Conservation (phyloP, 768 basidiomycete genomes). For the Trametes elegans region DNA sequence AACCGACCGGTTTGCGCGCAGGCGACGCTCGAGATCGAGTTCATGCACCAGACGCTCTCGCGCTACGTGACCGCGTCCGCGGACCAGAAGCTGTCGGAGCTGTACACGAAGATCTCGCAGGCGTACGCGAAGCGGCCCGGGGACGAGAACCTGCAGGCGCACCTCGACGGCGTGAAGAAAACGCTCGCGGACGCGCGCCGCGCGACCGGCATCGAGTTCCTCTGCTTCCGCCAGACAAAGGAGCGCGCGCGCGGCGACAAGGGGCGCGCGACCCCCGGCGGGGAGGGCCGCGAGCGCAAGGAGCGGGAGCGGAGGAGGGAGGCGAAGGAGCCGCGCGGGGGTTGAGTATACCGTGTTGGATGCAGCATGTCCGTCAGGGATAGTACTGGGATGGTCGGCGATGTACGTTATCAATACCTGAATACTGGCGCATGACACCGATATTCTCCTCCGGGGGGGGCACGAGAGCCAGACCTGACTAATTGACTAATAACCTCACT, state of each 20-base stretch:
- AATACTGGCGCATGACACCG: too few species aligned
- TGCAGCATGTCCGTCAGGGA: too few species aligned
- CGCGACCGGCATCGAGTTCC: slow-evolving; percentile 90
- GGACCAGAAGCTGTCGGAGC: slow-evolving; percentile 80
- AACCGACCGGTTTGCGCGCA: slow-evolving; percentile 32
- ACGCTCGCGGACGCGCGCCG: slow-evolving; percentile 84
- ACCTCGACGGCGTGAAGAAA: slow-evolving; percentile 90
- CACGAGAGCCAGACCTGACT: too few species aligned
- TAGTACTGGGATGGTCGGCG: too few species aligned
- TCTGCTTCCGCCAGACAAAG: slow-evolving; percentile 86
- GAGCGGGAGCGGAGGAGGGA: slow-evolving; percentile 2
- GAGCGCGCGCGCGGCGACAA: slow-evolving; percentile 30
- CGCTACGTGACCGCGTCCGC: slow-evolving; percentile 83
- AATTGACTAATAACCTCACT: too few species aligned
- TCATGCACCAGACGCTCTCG: slow-evolving; percentile 93
- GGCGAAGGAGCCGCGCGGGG: slow-evolving; percentile 4
- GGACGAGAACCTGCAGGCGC: slow-evolving; percentile 81
- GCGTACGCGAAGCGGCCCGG: slow-evolving; percentile 85
- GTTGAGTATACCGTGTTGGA: too few species aligned
- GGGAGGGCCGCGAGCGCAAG: background rate
- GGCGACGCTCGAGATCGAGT: slow-evolving; percentile 99
- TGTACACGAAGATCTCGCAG: slow-evolving; percentile 94
- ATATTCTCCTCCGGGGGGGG: too few species aligned
- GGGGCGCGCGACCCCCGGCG: slow-evolving; percentile 3
- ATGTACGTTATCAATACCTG: too few species aligned